These are phyloP conservation scores for Strigomonas culicis DNA, from an alignment of 208 protist genomes.

Conservation along the genomic window DNA sequence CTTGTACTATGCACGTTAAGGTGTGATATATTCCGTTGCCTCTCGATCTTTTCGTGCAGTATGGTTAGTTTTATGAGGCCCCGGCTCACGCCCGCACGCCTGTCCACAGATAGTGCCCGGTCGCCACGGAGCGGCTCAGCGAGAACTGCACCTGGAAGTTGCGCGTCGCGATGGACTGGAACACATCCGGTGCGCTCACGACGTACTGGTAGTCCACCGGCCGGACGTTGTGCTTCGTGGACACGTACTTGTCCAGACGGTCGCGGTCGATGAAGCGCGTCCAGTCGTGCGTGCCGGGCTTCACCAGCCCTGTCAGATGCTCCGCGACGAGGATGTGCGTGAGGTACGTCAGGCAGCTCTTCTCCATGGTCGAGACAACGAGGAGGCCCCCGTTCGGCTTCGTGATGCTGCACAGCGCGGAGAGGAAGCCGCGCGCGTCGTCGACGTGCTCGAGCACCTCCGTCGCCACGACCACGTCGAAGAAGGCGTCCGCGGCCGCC, in stretches of 20 bases:
- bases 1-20: no score
- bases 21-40: no score
- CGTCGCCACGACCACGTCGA: conserved; percentile 87
- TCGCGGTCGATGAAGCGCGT: conserved; percentile 82
- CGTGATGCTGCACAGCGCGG: conserved; percentile 64
- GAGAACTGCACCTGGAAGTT: conserved; percentile 69
- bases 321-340: conserved; percentile 84
- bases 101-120: conserved; percentile 85
- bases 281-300: conserved; percentile 90
- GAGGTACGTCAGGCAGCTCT: conserved; percentile 69
- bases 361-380: conserved; percentile 92
- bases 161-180: conserved; percentile 41
- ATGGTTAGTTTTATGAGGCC: no score
- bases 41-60: no score
- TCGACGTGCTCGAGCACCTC: conserved; percentile 94
- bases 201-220: conserved; percentile 72
- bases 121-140: conserved; percentile 52
- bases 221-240: conserved; percentile 35
- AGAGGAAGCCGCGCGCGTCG: conserved; percentile 80
- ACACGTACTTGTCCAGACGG: conserved; percentile 61
- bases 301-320: conserved; percentile 76
- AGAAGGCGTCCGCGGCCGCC: conserved; percentile 23
- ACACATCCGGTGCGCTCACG: conserved; percentile 59
- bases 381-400: conserved; percentile 81
- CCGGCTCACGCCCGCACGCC: conserved; percentile 39